Percentiles rank a stretch among this genome's conserved stretches.
Conservation (phyloP, 192 early-diverging fungal species). For the Coemansia sp. region DNA sequence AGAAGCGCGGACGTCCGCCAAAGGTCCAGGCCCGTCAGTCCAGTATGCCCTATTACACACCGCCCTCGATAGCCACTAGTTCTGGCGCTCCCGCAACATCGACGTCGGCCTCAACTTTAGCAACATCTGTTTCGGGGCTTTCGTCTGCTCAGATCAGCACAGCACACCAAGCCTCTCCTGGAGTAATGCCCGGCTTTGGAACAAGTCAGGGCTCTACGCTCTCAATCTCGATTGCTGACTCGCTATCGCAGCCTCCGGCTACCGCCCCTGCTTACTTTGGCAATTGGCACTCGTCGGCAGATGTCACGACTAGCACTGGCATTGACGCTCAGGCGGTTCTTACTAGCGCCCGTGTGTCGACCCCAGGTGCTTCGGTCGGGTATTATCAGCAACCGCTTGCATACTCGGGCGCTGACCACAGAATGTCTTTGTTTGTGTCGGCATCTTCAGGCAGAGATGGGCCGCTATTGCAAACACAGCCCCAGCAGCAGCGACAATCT, state of each 20-base stretch:
- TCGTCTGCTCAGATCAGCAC: conserved; percentile 2
- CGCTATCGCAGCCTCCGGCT: neutral
- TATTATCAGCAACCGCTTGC: conserved; percentile 14
- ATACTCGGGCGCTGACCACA: conserved; percentile 10
- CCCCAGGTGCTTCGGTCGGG: conserved; percentile 7
- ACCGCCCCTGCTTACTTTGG: conserved; percentile 11
- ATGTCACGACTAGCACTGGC: neutral
- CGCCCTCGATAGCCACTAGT: neutral
- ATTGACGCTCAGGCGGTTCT: neutral
- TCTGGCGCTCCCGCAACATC: conserved; percentile 5
- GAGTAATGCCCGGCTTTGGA: neutral
- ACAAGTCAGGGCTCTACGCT: neutral
- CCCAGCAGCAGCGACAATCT: neutral
- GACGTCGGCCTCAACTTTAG: conserved; percentile 1
- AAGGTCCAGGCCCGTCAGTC: conserved; percentile 28
- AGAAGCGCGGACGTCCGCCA: conserved; percentile 57
- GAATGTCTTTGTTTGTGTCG: conserved; percentile 16
- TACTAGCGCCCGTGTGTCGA: conserved; percentile 1
- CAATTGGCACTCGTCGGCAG: conserved; percentile 8
- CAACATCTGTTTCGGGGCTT: neutral
- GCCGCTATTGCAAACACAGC: neutral
- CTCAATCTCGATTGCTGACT: neutral
- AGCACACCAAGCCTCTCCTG: neutral
- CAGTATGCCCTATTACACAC: conserved; percentile 25
- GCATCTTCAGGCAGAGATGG: neutral